Base-by-base conservation (phyloP, 495 filamentous ascomycete genomes). In the Xylaria scruposa region DNA sequence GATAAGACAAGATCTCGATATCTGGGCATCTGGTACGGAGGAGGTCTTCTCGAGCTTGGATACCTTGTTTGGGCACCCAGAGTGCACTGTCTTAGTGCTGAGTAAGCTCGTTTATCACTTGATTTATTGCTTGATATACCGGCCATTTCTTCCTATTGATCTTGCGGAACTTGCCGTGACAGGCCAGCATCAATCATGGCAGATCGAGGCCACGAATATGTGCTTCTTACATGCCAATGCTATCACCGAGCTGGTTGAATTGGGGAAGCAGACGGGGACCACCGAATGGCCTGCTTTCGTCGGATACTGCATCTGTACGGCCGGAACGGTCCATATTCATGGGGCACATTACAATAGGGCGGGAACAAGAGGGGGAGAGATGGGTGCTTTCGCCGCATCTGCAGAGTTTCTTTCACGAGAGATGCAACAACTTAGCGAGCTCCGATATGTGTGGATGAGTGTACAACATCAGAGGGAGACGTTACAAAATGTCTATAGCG, bases 171-270 rank as follows among this genome's bases (percentile, higher is more conserved):
- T 95, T 9, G 87, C 91, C 46, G 92, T 91, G 24, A 90, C 89
- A 0, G 91, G 92, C 0, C 93, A 95, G 75, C 92, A 97, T 73
- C 93, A 95, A 77, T 94, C 92, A 44, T 97, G 93, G 93, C 93
- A 95, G 79, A 95, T 95, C 64, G 92, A 94, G 75, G 91, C 93
- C 0, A 95, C 93, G 0, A 94, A 94, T 70, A 86, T 94, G 64
- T 95, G 93, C 79, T 95, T 97, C 78, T 85, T 92, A 19, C 93
- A 97, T 73, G 92, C 93, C 10, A 97, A 95, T 79, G 92, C 93
- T 0, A 94, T 97, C 63, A 90, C 91, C 6, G 93, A 95, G 73
- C 83, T 97, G 1, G 92, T 95, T 24, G 91, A 94, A 77, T 87
- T 95, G 26, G 92, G 91, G 1, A 88, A 89, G 60, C 87, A 86